These are phyloP conservation scores for Chlorella sp. DNA, from an alignment of 139 green algal species.

Conservation along the genomic window DNA sequence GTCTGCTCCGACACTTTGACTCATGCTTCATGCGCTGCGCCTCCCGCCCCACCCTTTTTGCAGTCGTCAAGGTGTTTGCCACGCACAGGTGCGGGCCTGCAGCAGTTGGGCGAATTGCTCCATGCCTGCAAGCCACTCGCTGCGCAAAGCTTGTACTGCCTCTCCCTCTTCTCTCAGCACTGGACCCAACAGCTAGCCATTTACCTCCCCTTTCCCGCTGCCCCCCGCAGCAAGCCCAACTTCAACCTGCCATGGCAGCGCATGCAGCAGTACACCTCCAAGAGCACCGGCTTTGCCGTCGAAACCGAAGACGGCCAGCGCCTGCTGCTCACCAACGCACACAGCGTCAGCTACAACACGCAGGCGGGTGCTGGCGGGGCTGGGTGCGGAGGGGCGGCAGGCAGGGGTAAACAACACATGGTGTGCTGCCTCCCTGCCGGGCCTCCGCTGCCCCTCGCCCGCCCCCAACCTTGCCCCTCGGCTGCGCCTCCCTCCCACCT, in stretches of 20 bases:
- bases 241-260: conserved; percentile 63
- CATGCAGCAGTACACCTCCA: conserved; percentile 36
- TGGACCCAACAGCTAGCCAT: background rate
- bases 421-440: too few relatives aligned
- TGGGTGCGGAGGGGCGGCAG: background rate
- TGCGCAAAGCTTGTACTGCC: background rate
- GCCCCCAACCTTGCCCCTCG: too few relatives aligned
- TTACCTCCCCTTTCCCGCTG: background rate
- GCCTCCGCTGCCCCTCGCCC: too few relatives aligned
- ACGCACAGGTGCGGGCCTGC: conserved; percentile 58
- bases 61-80: conserved; percentile 70
- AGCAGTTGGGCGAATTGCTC: too few relatives aligned
- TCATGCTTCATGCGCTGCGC: too few relatives aligned
- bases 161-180: background rate
- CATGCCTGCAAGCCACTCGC: too few relatives aligned
- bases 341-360: conserved; percentile 82
- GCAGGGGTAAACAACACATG: background rate
- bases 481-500: background rate
- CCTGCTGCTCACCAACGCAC: conserved; percentile 90
- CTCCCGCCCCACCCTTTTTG: too few relatives aligned
- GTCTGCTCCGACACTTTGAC: too few relatives aligned
- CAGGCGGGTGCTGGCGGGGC: conserved; percentile 54
- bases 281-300: conserved; percentile 60
- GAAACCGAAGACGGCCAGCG: conserved; percentile 40
- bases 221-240: conserved; percentile 74